These are phyloP conservation scores for Orbilia ellipsospora DNA, from an alignment of 2,329 filamentous ascomycete species.

Conservation along the genomic window DNA sequence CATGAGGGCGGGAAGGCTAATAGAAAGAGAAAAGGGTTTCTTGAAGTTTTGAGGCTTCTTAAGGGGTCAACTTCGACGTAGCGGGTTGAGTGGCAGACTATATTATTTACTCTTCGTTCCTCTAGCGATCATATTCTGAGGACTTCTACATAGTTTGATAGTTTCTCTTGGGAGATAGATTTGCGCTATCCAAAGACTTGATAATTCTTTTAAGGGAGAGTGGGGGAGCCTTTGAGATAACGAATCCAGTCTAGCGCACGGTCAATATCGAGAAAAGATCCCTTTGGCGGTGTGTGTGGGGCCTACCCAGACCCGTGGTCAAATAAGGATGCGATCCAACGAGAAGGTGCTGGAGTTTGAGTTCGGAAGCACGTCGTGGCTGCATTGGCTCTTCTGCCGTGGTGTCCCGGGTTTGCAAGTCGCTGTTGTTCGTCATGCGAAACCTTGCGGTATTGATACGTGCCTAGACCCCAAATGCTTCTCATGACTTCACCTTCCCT, in stretches of 20 bases:
- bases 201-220: conserved; percentile 27
- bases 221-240: conserved; percentile 53
- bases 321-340: conserved; percentile 55
- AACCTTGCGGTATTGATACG: conserved; percentile 36
- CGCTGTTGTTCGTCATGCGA: conserved; percentile 15
- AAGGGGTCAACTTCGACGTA: conserved; percentile 2
- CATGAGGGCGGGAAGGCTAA: not conserved
- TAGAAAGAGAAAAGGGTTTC: conserved; percentile 2
- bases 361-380: conserved; percentile 53
- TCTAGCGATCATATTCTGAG: conserved; percentile 41
- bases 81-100: not conserved
- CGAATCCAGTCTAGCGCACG: conserved; percentile 51
- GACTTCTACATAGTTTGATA: conserved; percentile 8
- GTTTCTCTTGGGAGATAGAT: conserved; percentile 25
- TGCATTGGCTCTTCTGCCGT: conserved; percentile 38
- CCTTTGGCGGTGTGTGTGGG: conserved; percentile 28
- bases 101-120: conserved; percentile 14
- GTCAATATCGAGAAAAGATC: conserved; percentile 38
- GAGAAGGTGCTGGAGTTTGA: conserved; percentile 49
- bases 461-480: conserved; percentile 23
- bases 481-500: conserved; percentile 35
- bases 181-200: conserved; percentile 32
- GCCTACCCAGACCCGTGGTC: conserved; percentile 54
- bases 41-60: conserved; percentile 10
- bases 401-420: conserved; percentile 35